phyloP scores from a whole-genome alignment of 352 stramenopile species.

The Globisporangium cystogenes region DNA sequence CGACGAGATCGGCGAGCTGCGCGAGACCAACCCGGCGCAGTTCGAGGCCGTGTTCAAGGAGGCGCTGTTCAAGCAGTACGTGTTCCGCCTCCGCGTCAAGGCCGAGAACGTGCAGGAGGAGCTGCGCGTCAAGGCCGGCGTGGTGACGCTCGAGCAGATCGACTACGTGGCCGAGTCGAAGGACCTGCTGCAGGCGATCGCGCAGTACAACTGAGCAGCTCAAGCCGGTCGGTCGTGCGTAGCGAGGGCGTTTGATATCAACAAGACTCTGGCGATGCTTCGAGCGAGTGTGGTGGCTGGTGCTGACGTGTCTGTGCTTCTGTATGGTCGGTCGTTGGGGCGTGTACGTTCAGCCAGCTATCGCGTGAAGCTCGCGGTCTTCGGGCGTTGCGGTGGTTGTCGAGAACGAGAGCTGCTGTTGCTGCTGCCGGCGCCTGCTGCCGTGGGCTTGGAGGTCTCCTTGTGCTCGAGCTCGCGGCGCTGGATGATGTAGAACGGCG shows the following conservation, averaged over 20 bases:
- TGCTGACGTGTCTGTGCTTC: not conserved
- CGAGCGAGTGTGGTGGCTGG: too few relatives aligned
- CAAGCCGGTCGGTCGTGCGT: too few relatives aligned
- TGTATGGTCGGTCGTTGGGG: too few relatives aligned
- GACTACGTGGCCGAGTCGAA: constrained; percentile 92
- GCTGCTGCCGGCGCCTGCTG: not conserved
- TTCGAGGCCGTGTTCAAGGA: constrained; percentile 95
- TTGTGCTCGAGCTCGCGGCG: constrained; percentile 32
- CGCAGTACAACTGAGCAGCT: constrained; percentile 61
- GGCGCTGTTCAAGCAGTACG: constrained; percentile 88
- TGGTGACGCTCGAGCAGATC: constrained; percentile 89
- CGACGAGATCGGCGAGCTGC: constrained; percentile 89
- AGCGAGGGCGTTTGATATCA: constrained; percentile 3
- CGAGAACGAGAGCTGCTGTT: not conserved
- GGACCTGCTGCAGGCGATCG: constrained; percentile 92
- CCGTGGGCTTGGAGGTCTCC: not conserved
- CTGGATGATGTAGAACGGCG: constrained; percentile 52
- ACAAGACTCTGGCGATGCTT: not conserved
- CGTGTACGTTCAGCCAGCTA: not conserved
- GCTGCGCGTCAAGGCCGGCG: constrained; percentile 90
- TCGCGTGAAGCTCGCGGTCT: constrained; percentile 5
- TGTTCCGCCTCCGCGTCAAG: constrained; percentile 90
- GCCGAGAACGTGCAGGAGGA: constrained; percentile 96
- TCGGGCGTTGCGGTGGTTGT: constrained; percentile 4
- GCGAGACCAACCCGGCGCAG: constrained; percentile 75